Evolutionary conservation across 495 filamentous ascomycete species (phyloP).

Genomic region (Lineolata rhizophorae): DNA sequence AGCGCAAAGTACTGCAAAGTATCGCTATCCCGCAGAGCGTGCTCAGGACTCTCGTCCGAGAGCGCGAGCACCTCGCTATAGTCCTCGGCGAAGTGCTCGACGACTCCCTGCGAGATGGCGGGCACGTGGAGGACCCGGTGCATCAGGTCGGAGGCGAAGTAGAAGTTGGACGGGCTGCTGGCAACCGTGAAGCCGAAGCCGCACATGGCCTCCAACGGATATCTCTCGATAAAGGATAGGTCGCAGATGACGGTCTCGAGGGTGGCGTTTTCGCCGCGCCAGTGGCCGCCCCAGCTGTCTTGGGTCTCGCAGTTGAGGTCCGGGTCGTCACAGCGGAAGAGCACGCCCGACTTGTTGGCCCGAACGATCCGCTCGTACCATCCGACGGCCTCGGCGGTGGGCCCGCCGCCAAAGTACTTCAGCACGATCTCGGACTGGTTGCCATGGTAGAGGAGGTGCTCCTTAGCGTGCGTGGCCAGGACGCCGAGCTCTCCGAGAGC

Average conservation of each 20-base stretch:
- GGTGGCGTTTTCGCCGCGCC: slow-evolving; percentile 33
- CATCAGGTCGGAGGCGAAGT: slow-evolving; percentile 33
- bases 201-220: slow-evolving; percentile 28
- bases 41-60: slow-evolving; percentile 16
- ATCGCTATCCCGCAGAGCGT: slow-evolving; percentile 28
- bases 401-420: slow-evolving; percentile 33
- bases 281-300: slow-evolving; percentile 33
- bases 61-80: slow-evolving; percentile 26
- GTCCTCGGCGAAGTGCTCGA: slow-evolving; percentile 33
- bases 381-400: slow-evolving; percentile 27
- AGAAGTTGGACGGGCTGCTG: slow-evolving; percentile 24
- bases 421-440: slow-evolving; percentile 27
- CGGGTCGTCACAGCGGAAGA: slow-evolving; percentile 35
- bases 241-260: slow-evolving; percentile 39
- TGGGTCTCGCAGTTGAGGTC: slow-evolving; percentile 30
- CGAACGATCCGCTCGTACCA: slow-evolving; percentile 28
- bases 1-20: slow-evolving; percentile 34
- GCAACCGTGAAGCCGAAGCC: slow-evolving; percentile 29
- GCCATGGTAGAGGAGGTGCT: slow-evolving; percentile 26
- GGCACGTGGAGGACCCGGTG: slow-evolving; percentile 35
- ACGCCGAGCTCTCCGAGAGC: slow-evolving; percentile 26
- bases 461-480: slow-evolving; percentile 26
- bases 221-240: slow-evolving; percentile 27
- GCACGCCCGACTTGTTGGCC: slow-evolving; percentile 23
- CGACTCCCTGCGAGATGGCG: slow-evolving; percentile 25